Evolutionary conservation across 192 early-diverging fungal species (phyloP).

Genomic region (Gonapodya sp.): DNA sequence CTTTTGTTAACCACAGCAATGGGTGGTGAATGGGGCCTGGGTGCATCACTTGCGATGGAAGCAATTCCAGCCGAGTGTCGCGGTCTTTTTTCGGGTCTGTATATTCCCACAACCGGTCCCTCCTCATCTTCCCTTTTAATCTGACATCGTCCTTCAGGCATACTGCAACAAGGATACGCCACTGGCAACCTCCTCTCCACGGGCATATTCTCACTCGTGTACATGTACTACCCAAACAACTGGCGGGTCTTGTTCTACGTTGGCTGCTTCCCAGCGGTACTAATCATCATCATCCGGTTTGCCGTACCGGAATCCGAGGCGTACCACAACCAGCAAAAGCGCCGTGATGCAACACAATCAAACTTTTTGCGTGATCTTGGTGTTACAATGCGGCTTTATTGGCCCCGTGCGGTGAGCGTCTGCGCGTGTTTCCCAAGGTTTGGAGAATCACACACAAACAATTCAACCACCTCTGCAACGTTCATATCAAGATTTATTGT

Average conservation of each 20-base stretch:
- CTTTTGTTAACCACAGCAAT: slow-evolving; percentile 23
- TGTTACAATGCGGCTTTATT: slow-evolving; percentile 31
- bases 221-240: slow-evolving; percentile 36
- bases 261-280: slow-evolving; percentile 41
- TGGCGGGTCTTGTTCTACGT: slow-evolving; percentile 70
- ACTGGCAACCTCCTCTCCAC: slow-evolving; percentile 57
- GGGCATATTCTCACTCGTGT: slow-evolving; percentile 31
- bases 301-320: slow-evolving; percentile 54
- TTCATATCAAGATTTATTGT: no score
- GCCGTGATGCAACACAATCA: slow-evolving; percentile 14
- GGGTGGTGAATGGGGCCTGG: slow-evolving; percentile 68
- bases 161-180: slow-evolving; percentile 65
- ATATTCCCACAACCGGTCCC: no score
- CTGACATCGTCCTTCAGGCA: no score
- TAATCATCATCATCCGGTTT: slow-evolving; percentile 47
- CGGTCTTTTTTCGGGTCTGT: slow-evolving; percentile 63
- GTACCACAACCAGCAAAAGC: slow-evolving; percentile 23
- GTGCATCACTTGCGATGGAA: slow-evolving; percentile 64
- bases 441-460: no score
- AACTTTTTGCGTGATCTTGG: slow-evolving; percentile 17
- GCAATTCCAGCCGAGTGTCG: slow-evolving; percentile 50
- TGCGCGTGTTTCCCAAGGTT: no score
- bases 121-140: no score
- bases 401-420: slow-evolving; percentile 37
- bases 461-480: no score